Evolutionary conservation across 768 basidiomycete genomes (phyloP), one percentile per base, ranked within the genome.

Genomic region (Grammothele lineata): DNA sequence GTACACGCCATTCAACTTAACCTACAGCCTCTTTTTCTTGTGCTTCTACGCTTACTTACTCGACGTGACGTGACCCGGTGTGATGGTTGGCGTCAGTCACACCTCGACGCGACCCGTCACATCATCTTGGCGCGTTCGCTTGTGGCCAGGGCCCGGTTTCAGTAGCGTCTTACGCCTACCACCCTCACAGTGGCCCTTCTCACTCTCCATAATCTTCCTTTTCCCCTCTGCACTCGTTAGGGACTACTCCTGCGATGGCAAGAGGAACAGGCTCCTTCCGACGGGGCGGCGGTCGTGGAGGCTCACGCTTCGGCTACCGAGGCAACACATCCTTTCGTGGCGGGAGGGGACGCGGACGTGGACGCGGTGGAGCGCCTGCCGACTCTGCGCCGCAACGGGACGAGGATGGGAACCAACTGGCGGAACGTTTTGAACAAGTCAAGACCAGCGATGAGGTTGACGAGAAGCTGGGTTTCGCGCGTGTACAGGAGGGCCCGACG

Each of bases 331-430:
- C 51, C n/a, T 66, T 62, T 40, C 57, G 69, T 32, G 80, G 81
- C 22, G 70, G 73, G 15, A 67, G 65, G 39, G 72, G 77, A 26
- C 73, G 81, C 22, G 70, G 72, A 21, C 69, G 65, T 34, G 77
- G 78, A 24, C 66, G 76, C 47, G 69, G 67, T 41, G 64, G 65
- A 37, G 66, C 56, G 47, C 48, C 58, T 9, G 73, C 68, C 40
- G 80, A 81, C 26, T 66, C 74, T 18, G 66, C 68, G 18, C 81
- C 80, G 5, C 75, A 77, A 61, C 77, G 90, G 53, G 91, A 91
- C 62, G 92, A 95, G 51, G 94, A 97, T 57, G 94, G 92, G 12
- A 91, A 89, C 1, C 83, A 85, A 42, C 76, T 86, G 5, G 87
- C 82, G 6, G 94, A 95, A 56, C 74, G 81, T 54, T 94, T 96